Conservation (phyloP, 257 asterid species). For the Solanum habrochaites region DNA sequence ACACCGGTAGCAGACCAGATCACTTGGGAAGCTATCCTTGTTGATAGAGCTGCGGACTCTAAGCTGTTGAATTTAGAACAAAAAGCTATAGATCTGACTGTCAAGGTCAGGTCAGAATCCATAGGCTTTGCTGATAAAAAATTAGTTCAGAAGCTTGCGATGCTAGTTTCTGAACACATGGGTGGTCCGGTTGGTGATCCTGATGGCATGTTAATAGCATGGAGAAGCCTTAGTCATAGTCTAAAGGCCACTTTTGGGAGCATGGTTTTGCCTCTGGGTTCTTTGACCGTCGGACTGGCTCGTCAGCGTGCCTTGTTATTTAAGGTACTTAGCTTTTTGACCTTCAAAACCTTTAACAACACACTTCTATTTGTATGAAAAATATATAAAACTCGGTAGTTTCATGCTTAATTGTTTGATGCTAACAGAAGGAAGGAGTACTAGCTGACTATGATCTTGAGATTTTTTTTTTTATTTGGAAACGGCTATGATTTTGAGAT, state of each 20-base stretch:
- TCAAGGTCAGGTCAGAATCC: slow-evolving; percentile 35
- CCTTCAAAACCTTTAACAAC: not conserved
- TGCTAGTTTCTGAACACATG: slow-evolving; percentile 76
- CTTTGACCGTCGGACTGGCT: slow-evolving; percentile 77
- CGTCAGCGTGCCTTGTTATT: slow-evolving; percentile 94
- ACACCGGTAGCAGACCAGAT: slow-evolving; percentile 52
- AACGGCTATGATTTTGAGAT: not conserved
- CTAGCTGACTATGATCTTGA: not conserved
- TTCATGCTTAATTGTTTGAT: not conserved
- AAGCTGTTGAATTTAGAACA: slow-evolving; percentile 68
- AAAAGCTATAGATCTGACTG: slow-evolving; percentile 59
- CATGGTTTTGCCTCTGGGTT: slow-evolving; percentile 94
- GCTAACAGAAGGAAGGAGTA: not conserved
- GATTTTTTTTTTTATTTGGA: not conserved
- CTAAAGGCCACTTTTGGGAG: slow-evolving; percentile 61
- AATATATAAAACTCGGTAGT: not conserved
- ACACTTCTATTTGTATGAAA: not conserved
- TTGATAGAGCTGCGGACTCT: slow-evolving; percentile 63
- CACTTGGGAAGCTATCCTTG: slow-evolving; percentile 87
- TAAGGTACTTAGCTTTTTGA: slow-evolving; percentile 45
- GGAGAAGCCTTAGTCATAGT: slow-evolving; percentile 56
- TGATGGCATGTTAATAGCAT: slow-evolving; percentile 58
- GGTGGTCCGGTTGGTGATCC: slow-evolving; percentile 93
- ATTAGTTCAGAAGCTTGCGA: slow-evolving; percentile 62
- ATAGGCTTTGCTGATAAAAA: slow-evolving; percentile 17